A percentile compares a stretch with the other conserved stretches of the same genome.
phyloP scores from a whole-genome alignment of 192 early-diverging fungal genomes.

The Funneliformis mosseae region DNA sequence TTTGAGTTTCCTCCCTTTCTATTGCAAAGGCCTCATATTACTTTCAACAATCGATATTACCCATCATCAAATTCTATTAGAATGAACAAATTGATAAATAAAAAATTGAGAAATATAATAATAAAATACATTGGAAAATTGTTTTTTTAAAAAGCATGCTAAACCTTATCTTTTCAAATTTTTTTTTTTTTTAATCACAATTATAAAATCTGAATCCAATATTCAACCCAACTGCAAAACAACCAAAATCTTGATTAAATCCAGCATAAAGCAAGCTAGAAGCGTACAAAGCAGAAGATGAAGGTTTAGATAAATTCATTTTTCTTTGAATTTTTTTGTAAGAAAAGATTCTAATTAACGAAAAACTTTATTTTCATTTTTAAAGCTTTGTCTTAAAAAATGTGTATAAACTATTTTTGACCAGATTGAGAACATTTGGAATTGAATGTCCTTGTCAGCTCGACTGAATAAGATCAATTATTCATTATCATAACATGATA shows the following conservation, averaged over 20 bases:
- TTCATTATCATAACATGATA: no score
- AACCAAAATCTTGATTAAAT: conserved; percentile 85
- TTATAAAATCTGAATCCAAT: conserved; percentile 84
- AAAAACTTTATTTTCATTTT: no score
- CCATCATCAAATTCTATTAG: conserved; percentile 77
- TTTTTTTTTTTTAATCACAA: conserved; percentile 81
- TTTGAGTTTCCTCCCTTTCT: no score
- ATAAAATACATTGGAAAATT: neutral
- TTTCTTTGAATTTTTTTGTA: neutral
- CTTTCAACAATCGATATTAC: conserved; percentile 79
- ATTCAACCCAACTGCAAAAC: conserved; percentile 81
- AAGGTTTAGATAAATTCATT: conserved; percentile 52
- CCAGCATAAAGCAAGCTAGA: conserved; percentile 73
- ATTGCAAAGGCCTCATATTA: no score
- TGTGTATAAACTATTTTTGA: no score
- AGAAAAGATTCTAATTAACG: no score
- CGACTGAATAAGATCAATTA: no score
- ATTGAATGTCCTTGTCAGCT: no score
- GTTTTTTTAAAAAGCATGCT: neutral
- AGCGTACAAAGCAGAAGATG: conserved; percentile 49
- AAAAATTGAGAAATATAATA: no score
- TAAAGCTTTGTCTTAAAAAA: no score
- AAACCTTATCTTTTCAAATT: conserved; percentile 61
- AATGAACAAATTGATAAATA: neutral
- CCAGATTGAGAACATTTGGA: no score